Conservation (phyloP, 116 monocot genomes). For the Cymodocea nodosa region DNA sequence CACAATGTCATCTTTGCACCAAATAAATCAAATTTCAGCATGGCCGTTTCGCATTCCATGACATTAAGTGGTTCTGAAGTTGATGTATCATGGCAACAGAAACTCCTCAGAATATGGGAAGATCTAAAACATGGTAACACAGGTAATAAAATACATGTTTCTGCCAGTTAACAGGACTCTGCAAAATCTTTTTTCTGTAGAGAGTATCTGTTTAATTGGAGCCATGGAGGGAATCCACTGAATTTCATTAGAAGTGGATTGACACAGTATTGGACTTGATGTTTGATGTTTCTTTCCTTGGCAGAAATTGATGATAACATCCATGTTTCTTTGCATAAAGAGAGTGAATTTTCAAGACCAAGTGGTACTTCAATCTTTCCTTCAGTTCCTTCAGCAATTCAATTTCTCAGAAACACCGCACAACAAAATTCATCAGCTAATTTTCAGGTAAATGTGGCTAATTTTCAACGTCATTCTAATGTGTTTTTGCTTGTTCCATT, state of each 20-base stretch:
- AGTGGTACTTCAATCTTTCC: constrained; percentile 30
- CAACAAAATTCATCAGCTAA: constrained; percentile 34
- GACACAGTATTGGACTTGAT: too few species aligned
- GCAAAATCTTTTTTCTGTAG: neutral
- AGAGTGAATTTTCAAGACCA: neutral
- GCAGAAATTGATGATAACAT: neutral
- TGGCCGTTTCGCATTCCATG: constrained; percentile 40
- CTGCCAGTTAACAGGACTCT: neutral
- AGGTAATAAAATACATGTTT: neutral
- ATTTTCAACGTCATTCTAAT: neutral
- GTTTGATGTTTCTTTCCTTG: neutral
- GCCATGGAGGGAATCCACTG: neutral
- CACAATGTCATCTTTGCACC: constrained; percentile 67
- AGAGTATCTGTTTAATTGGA: neutral
- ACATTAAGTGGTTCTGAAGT: constrained; percentile 24
- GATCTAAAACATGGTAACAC: constrained; percentile 20
- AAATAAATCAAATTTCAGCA: constrained; percentile 59
- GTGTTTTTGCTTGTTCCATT: neutral
- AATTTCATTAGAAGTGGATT: neutral
- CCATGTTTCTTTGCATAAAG: neutral
- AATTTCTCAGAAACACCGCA: constrained; percentile 54
- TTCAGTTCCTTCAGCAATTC: constrained; percentile 59
- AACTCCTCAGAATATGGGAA: constrained; percentile 55
- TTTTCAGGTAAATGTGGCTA: constrained; percentile 40
- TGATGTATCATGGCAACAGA: constrained; percentile 76